A percentile compares a stretch with the other conserved stretches of the same genome.
phyloP scores from a whole-genome alignment of 2,329 filamentous ascomycete species.

The Fusarium compactum region DNA sequence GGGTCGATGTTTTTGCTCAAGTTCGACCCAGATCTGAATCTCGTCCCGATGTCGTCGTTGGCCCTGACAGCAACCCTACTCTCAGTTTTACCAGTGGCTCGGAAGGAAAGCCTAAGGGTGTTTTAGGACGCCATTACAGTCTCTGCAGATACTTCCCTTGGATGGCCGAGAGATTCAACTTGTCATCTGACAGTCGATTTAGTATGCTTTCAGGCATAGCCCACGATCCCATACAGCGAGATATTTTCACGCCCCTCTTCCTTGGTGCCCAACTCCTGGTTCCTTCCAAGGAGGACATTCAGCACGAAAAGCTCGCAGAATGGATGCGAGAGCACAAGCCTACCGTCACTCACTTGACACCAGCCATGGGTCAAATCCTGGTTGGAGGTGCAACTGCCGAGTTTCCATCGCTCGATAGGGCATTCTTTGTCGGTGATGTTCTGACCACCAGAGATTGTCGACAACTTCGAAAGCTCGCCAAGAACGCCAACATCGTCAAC shows the following conservation, averaged over 20 bases:
- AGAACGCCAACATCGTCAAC: slow-evolving; percentile 64
- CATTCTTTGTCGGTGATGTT: slow-evolving; percentile 93
- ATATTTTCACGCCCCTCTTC: slow-evolving; percentile 93
- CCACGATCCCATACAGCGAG: slow-evolving; percentile 71
- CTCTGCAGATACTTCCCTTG: slow-evolving; percentile 89
- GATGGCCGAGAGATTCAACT: slow-evolving; percentile 88
- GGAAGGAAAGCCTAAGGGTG: slow-evolving; percentile 86
- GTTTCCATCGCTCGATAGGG: slow-evolving; percentile 71
- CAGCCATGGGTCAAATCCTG: slow-evolving; percentile 95
- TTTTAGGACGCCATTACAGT: slow-evolving; percentile 87
- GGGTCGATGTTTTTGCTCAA: slow-evolving; percentile 15
- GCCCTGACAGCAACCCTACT: slow-evolving; percentile 70
- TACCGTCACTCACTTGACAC: slow-evolving; percentile 89
- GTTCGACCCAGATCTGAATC: slow-evolving; percentile 63
- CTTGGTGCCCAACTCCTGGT: slow-evolving; percentile 83
- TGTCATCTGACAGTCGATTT: slow-evolving; percentile 72
- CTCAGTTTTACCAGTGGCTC: slow-evolving; percentile 77
- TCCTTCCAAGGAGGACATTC: slow-evolving; percentile 84
- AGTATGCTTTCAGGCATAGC: slow-evolving; percentile 88
- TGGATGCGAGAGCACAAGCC: slow-evolving; percentile 84
- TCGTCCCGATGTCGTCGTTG: slow-evolving; percentile 79
- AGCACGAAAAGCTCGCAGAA: slow-evolving; percentile 80
- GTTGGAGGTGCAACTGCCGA: slow-evolving; percentile 83
- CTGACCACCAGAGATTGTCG: slow-evolving; percentile 86
- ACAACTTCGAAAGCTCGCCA: slow-evolving; percentile 79